Conservation (phyloP, 441 rosid genomes). For the Euphorbia celastroides region DNA sequence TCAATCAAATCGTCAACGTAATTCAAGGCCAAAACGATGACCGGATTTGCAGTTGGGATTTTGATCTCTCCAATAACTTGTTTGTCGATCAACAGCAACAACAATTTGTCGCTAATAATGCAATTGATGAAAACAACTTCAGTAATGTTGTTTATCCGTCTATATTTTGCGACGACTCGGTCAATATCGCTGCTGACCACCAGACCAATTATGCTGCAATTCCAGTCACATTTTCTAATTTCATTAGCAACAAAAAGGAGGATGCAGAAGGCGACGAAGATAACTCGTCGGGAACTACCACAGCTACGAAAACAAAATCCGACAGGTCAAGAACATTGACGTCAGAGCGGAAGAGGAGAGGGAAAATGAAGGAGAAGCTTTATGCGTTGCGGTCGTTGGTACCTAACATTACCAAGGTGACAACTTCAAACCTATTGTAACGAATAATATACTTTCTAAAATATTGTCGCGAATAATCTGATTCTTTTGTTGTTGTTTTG, state of each 20-base stretch:
- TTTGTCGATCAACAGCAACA: conserved; percentile 5
- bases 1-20: conserved; percentile 51
- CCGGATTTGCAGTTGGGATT: conserved; percentile 26
- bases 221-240: conserved; percentile 31
- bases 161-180: conserved; percentile 7
- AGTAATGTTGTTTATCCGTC: conserved; percentile 9
- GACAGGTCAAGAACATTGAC: conserved; percentile 75
- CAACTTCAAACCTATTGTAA: neutral
- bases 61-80: conserved; percentile 31
- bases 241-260: conserved; percentile 21
- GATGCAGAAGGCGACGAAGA: conserved; percentile 38
- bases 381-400: conserved; percentile 75
- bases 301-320: conserved; percentile 28
- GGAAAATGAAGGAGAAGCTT: conserved; percentile 86
- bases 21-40: conserved; percentile 48
- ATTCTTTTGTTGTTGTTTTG: neutral
- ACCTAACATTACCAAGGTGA: conserved; percentile 89
- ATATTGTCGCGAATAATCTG: neutral
- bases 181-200: conserved; percentile 25
- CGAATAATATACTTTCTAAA: too few species aligned
- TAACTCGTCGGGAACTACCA: conserved; percentile 41
- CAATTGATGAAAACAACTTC: conserved; percentile 28
- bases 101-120: conserved; percentile 10
- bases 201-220: conserved; percentile 11
- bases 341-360: conserved; percentile 65